Evolutionary conservation across 2,329 filamentous ascomycete genomes (phyloP).

Genomic region (Exophiala phaeomuriformis): DNA sequence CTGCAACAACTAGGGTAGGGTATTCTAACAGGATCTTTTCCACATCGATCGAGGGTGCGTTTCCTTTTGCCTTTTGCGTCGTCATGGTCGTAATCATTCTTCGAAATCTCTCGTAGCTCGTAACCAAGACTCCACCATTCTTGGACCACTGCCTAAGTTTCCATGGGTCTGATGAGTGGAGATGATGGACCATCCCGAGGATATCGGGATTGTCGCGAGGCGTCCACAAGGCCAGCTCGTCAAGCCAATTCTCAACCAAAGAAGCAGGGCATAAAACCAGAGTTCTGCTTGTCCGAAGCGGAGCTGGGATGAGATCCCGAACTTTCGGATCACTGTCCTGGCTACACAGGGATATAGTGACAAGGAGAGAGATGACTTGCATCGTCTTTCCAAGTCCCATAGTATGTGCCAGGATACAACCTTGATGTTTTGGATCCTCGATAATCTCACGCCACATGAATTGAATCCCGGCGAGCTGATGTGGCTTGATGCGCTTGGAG

Average conservation of each 20-base stretch:
- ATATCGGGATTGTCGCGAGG: slow-evolving; percentile 43
- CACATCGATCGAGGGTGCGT: slow-evolving; percentile 34
- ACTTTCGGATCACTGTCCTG: slow-evolving; percentile 52
- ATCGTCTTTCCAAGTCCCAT: slow-evolving; percentile 93
- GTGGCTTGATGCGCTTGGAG: slow-evolving; percentile 60
- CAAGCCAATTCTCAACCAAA: slow-evolving; percentile 73
- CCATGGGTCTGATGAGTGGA: not conserved
- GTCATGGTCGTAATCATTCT: slow-evolving; percentile 16
- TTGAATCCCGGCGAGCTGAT: slow-evolving; percentile 73
- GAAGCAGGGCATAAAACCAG: slow-evolving; percentile 69
- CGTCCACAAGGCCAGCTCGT: slow-evolving; percentile 68
- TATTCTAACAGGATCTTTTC: slow-evolving; percentile 48
- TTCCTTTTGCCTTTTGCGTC: slow-evolving; percentile 23
- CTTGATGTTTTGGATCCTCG: slow-evolving; percentile 54
- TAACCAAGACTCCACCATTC: slow-evolving; percentile 64
- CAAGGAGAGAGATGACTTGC: slow-evolving; percentile 78
- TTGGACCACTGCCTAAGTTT: slow-evolving; percentile 30
- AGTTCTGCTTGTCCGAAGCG: slow-evolving; percentile 56
- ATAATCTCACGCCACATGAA: slow-evolving; percentile 87
- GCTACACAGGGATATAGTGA: slow-evolving; percentile 62
- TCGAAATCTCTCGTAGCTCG: slow-evolving; percentile 65
- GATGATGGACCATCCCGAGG: slow-evolving; percentile 41
- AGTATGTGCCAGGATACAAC: slow-evolving; percentile 76
- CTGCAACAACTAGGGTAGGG: slow-evolving; percentile 69
- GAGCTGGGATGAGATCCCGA: slow-evolving; percentile 58